Evolutionary conservation across 164 flowering plant genomes (phyloP), one percentile per base, ranked within the genome.

Genomic region (Echeveria elegans): DNA sequence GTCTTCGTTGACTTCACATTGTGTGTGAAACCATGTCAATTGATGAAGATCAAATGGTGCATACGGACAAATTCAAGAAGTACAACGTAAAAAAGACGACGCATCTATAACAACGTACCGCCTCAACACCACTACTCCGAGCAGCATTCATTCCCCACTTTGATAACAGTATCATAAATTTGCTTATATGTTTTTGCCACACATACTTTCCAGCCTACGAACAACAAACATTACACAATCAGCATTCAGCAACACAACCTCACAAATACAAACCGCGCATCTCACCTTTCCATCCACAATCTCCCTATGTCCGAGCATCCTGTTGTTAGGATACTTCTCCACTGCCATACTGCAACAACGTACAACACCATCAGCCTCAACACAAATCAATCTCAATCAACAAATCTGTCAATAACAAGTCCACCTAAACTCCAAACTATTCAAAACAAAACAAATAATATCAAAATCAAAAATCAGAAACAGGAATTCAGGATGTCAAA

Each of bases 281-380:
- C n/a, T 14, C 70, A 94, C 98, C 88, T 85, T 82, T 50, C 93
- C 96, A 60, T 88, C 56, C 50, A 78, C 80, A 69, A 77, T 79
- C 74, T 86, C 83, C 1, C 96, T 84, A 34, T 63, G 83, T 63
- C 99, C 99, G 64, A 94, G 96, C 99, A 94, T 94, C n/a, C 52
- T 83, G 69, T 85, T 91, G 61, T 71, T 74, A 6, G 99, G 92
- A 77, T 74, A 76, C 68, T 84, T 89, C 73, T 91, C 91, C 31
- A 83, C 96, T 10, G 92, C 68, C 62, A 77, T 45, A 36, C 98
- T 94, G 82, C 65, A 75, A 9, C 68, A 37, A 12, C n/a, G n/a
- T n/a, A n/a, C 58, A 64, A 58, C 37, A 72, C 31, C 6, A 40
- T 5, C 45, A 40, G 15, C 45, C 5, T 6, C 45, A 40, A 72